Evolutionary conservation across 768 basidiomycete genomes (phyloP).

Genomic region (Lentinula guzmanii): DNA sequence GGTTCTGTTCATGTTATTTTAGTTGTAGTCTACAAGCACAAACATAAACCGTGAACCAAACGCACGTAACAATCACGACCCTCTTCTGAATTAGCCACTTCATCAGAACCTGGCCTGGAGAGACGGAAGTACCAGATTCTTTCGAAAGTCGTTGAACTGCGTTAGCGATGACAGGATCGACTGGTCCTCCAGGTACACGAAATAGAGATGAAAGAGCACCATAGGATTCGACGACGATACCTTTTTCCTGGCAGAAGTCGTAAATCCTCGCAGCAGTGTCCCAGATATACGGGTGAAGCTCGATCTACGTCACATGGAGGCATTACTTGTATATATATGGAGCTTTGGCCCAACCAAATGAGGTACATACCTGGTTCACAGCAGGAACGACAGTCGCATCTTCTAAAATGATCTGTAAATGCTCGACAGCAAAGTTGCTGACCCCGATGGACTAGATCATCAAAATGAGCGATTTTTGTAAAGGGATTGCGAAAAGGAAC

Average conservation of each 20-base stretch:
- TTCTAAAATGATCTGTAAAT: slow-evolving; percentile 15
- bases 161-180: slow-evolving; percentile 46
- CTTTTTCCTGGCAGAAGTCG: slow-evolving; percentile 45
- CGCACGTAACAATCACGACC: slow-evolving; percentile 59
- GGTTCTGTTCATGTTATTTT: slow-evolving; percentile 25
- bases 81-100: slow-evolving; percentile 65
- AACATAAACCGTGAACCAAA: neutral
- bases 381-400: slow-evolving; percentile 20
- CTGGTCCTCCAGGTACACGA: slow-evolving; percentile 45
- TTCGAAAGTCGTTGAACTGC: slow-evolving; percentile 47
- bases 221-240: slow-evolving; percentile 60
- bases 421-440: slow-evolving; percentile 35
- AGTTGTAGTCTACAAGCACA: no score
- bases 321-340: neutral
- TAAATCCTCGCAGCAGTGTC: slow-evolving; percentile 46
- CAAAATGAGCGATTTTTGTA: no score
- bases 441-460: slow-evolving; percentile 25
- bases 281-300: slow-evolving; percentile 61
- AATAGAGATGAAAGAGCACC: slow-evolving; percentile 46
- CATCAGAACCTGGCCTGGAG: slow-evolving; percentile 58
- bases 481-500: neutral
- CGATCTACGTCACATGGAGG: slow-evolving; percentile 36
- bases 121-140: slow-evolving; percentile 31
- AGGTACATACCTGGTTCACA: slow-evolving; percentile 18
- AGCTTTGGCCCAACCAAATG: neutral